Conservation (phyloP, 805 yeast genomes). For the Starmera caribaea region DNA sequence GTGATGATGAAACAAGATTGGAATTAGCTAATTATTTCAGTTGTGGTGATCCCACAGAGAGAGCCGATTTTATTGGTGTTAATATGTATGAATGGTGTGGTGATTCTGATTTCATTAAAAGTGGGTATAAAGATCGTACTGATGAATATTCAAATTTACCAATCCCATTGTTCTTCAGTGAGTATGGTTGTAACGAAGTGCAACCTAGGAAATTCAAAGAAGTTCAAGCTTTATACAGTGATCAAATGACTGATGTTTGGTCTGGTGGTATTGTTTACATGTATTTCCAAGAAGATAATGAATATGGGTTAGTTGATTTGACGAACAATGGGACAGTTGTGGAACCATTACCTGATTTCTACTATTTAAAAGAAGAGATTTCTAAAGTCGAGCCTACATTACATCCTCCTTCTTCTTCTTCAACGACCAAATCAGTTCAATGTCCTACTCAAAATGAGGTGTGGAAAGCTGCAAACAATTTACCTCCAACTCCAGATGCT, state of each 20-base stretch:
- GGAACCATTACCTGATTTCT: conserved; percentile 52
- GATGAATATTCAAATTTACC: conserved; percentile 61
- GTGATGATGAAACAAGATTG: conserved; percentile 69
- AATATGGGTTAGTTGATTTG: conserved; percentile 70
- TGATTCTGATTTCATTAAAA: conserved; percentile 39
- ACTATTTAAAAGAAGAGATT: conserved; percentile 44
- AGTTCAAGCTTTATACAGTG: conserved; percentile 54
- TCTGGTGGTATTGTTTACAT: conserved; percentile 91
- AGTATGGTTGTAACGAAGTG: conserved; percentile 75
- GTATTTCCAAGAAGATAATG: conserved; percentile 78
- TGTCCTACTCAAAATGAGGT: conserved; percentile 43
- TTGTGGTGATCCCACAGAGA: conserved; percentile 53
- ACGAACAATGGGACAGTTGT: conserved; percentile 31
- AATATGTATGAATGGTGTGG: conserved; percentile 92
- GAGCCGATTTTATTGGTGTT: conserved; percentile 72
- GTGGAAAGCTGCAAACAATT: conserved; percentile 59
- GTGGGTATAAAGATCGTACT: conserved; percentile 69
- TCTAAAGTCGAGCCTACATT: conserved; percentile 37
- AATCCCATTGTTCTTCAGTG: conserved; percentile 80
- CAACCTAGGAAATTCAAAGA: conserved; percentile 74
- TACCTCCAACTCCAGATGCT: conserved; percentile 74
- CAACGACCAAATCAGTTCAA: conserved; percentile 26
- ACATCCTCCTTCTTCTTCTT: conserved; percentile 25
- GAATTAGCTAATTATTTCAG: conserved; percentile 71
- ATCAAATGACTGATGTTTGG: conserved; percentile 81